Evolutionary conservation across 2,329 filamentous ascomycete genomes (phyloP).

Genomic region (Diaporthe batatas): DNA sequence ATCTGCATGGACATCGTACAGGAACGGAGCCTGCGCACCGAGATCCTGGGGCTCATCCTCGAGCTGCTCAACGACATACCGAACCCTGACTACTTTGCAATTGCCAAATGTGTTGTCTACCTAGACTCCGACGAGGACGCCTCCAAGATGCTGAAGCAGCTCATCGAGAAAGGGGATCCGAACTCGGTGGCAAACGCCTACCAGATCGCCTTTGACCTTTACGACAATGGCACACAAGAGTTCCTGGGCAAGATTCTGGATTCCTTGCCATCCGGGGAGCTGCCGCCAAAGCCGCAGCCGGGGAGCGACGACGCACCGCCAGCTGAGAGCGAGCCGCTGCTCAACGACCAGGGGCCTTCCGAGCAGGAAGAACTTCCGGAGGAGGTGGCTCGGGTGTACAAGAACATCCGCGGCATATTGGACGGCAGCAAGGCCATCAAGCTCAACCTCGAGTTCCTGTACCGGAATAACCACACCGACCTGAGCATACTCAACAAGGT

Average conservation of each 20-base stretch:
- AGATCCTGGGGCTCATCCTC: slow-evolving; percentile 93
- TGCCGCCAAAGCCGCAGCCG: slow-evolving; percentile 56
- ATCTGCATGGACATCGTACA: slow-evolving; percentile 99
- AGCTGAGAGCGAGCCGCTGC: slow-evolving; percentile 62
- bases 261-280: slow-evolving; percentile 74
- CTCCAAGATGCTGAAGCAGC: slow-evolving; percentile 83
- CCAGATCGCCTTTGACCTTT: slow-evolving; percentile 97
- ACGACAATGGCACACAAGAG: slow-evolving; percentile 98
- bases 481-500: slow-evolving; percentile 95
- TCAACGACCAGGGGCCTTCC: slow-evolving; percentile 64
- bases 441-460: slow-evolving; percentile 95
- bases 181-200: slow-evolving; percentile 89
- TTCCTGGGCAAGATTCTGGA: slow-evolving; percentile 92
- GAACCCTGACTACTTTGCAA: slow-evolving; percentile 95
- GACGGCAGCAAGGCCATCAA: slow-evolving; percentile 94
- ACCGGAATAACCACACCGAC: slow-evolving; percentile 94
- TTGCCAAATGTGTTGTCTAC: slow-evolving; percentile 97
- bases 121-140: slow-evolving; percentile 93
- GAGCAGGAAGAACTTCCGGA: slow-evolving; percentile 68
- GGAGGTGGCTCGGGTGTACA: slow-evolving; percentile 68
- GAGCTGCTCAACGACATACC: slow-evolving; percentile 94
- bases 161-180: slow-evolving; percentile 84
- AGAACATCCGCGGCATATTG: slow-evolving; percentile 77
- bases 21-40: slow-evolving; percentile 84
- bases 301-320: slow-evolving; percentile 60